Evolutionary conservation across 2,329 filamentous ascomycete species (phyloP), one percentile per base, ranked within the genome.

Genomic region (Trichoderma sp.): DNA sequence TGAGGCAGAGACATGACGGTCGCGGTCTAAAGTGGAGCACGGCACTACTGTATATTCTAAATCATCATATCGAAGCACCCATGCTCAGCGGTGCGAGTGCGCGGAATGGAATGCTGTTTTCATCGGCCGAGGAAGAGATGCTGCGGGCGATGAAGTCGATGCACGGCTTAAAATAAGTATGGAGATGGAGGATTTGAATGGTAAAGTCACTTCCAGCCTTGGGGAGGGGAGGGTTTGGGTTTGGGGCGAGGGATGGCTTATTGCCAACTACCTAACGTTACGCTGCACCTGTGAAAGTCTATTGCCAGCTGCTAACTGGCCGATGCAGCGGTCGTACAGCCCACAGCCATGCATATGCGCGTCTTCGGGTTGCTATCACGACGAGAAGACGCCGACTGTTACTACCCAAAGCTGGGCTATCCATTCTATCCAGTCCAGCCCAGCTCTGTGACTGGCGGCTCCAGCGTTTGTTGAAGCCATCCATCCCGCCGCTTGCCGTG

Each of bases 21-120:
- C 71, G 65, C 71, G 60, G 71, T 70, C 58, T 57, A 61, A 67
- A 65, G 71, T 72, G 71, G 71, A 72, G 70, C 70, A 72, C 28
- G 58, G 61, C 69, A 66, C 69, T 63, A 36, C 34, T 36, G 34
- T 36, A 57, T 56, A 34, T 65, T 63, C 69, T 72, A 72, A 69
- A 57, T 58, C 70, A 56, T 61, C 70, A 72, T 72, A 43, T 28
- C 36, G 28, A 62, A 72, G 62, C 70, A 61, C 70, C 70, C 70
- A 68, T 69, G 47, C 36, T 65, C 62, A 65, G 47, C 61, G 43
- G 30, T 34, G 39, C 39, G 36, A 47, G 39, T 47, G 47, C 21
- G 21, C 32, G 60, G 57, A 56, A 32, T 58, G 61, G 24, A 43
- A 57, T 39, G 64, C 34, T 58, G 51, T 51, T 11, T 34, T 71